Conservation (phyloP, 768 basidiomycete species). For the Boletellus sp. region DNA sequence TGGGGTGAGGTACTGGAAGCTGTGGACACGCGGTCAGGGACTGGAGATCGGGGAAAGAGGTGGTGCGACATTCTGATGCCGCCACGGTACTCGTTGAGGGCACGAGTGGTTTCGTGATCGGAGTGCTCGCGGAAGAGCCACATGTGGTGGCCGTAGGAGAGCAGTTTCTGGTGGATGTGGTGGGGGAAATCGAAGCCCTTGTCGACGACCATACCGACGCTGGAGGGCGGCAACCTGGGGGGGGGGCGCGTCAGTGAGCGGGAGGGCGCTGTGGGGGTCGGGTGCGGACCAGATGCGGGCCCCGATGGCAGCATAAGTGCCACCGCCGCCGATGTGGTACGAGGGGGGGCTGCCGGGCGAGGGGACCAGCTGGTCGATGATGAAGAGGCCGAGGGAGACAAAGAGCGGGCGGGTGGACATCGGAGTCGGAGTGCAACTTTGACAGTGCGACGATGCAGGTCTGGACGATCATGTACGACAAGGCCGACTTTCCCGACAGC, state of each 20-base stretch:
- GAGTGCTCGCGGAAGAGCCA: slow-evolving; percentile 71
- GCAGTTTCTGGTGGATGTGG: slow-evolving; percentile 50
- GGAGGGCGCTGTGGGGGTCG: not conserved
- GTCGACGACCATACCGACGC: slow-evolving; percentile 83
- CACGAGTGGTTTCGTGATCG: slow-evolving; percentile 59
- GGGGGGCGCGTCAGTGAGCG: not conserved
- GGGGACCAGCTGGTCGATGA: slow-evolving; percentile 75
- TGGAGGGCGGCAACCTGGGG: slow-evolving; percentile 57
- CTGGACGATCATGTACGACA: slow-evolving; percentile 39
- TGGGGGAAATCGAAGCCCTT: slow-evolving; percentile 72
- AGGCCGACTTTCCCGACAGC: slow-evolving; percentile 31
- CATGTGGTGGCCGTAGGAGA: slow-evolving; percentile 66
- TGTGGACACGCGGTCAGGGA: slow-evolving; percentile 29
- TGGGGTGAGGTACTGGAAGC: slow-evolving; percentile 77
- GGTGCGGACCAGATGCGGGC: slow-evolving; percentile 68
- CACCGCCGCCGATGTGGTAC: slow-evolving; percentile 81
- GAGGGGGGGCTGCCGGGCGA: not conserved
- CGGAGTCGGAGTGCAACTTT: slow-evolving; percentile 22
- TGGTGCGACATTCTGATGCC: slow-evolving; percentile 60
- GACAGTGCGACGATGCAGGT: slow-evolving; percentile 37
- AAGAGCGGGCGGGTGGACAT: slow-evolving; percentile 34
- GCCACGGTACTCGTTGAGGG: slow-evolving; percentile 70
- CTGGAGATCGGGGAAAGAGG: slow-evolving; percentile 2
- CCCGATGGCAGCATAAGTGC: slow-evolving; percentile 77
- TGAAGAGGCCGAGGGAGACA: slow-evolving; percentile 84